Base-by-base conservation (phyloP, 2,329 filamentous ascomycete species). In the Diplodia corticola region DNA sequence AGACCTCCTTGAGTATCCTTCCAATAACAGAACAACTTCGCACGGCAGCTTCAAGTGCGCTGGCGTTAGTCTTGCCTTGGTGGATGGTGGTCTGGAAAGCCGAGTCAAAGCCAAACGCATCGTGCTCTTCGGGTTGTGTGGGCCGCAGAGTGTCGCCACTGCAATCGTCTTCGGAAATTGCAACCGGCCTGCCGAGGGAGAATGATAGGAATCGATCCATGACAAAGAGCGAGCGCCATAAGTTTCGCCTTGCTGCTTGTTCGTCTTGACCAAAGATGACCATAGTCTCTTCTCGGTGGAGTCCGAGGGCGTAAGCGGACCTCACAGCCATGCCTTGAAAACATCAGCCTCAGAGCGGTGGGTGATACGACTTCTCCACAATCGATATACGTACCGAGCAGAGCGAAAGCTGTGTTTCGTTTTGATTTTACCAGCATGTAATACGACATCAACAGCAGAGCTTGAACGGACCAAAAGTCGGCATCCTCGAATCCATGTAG, bases 161-260 rank as follows among this genome's bases (percentile, higher is more conserved):
- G 72, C 86, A 89, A 67, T 89, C 86, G 20, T 86, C 83, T 68
- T 89, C 85, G 5, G 83, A 82, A 57, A 90, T 89, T 7, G 85
- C 83, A 1, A 83, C 82, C 0, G 88, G 88, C 10, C 87, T 82
- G 5, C 88, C 88, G 1, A 91, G 77, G 1, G 86, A 86, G 26
- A 86, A 84, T 1, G 88, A 84, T 1, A 90, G 78, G 61, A 90
- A 86, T 17, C 85, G 82, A 71, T 91, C 88, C 7, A 90, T 80
- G 15, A 90, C 80, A 67, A 88, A 89, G 0, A 91, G 75, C 12
- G 86, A 88, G 65, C 84, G 83, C 88, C 87, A 90, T 3, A 90
- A 74, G 57, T 86, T 89, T 30, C 83, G 82, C 37, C 87, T 80
- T 9, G 83, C 74, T 9, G 72, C 74, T 68, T 83, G 79, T 60